phyloP scores from a whole-genome alignment of 768 basidiomycete species.

The Inosperma sp. region DNA sequence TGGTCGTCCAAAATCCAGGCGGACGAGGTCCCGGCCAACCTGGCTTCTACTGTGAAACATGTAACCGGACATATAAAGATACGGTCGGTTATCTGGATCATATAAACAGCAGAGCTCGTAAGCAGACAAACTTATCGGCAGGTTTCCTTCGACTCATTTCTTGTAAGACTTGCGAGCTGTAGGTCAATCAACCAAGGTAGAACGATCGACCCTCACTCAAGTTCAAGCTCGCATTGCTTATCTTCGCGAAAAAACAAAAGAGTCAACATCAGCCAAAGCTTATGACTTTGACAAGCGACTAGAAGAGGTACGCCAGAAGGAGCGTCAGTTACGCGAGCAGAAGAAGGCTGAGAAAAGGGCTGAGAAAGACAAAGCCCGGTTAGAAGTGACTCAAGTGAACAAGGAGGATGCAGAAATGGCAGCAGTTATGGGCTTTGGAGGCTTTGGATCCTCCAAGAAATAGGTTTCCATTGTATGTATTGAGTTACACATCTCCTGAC shows the following conservation, averaged over 20 bases:
- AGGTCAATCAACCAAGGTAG: slow-evolving; percentile 94
- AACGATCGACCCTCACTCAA: slow-evolving; percentile 87
- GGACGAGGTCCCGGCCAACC: slow-evolving; percentile 86
- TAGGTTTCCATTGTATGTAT: slow-evolving; percentile 36
- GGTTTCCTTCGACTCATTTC: slow-evolving; percentile 6
- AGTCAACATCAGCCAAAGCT: slow-evolving; percentile 77
- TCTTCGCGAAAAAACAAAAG: slow-evolving; percentile 82
- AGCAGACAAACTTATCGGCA: slow-evolving; percentile 29
- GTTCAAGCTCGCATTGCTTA: slow-evolving; percentile 87
- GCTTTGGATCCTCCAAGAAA: slow-evolving; percentile 85
- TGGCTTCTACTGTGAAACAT: slow-evolving; percentile 91
- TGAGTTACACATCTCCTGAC: slow-evolving; percentile 24
- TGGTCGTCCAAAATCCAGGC: slow-evolving; percentile 84
- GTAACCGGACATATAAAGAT: slow-evolving; percentile 90
- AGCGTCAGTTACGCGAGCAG: slow-evolving; percentile 59
- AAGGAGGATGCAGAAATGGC: slow-evolving; percentile 67
- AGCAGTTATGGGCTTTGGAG: slow-evolving; percentile 85
- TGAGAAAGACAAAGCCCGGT: slow-evolving; percentile 65
- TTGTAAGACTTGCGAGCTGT: slow-evolving; percentile 78
- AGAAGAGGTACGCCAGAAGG: slow-evolving; percentile 72
- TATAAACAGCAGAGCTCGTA: slow-evolving; percentile 90
- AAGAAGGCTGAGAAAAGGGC: slow-evolving; percentile 80
- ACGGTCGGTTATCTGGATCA: slow-evolving; percentile 93
- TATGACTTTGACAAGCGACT: slow-evolving; percentile 93
- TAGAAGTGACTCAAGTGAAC: slow-evolving; percentile 53